Evolutionary conservation across 345 rosid species (phyloP).

Genomic region (Nephelium lappaceum): DNA sequence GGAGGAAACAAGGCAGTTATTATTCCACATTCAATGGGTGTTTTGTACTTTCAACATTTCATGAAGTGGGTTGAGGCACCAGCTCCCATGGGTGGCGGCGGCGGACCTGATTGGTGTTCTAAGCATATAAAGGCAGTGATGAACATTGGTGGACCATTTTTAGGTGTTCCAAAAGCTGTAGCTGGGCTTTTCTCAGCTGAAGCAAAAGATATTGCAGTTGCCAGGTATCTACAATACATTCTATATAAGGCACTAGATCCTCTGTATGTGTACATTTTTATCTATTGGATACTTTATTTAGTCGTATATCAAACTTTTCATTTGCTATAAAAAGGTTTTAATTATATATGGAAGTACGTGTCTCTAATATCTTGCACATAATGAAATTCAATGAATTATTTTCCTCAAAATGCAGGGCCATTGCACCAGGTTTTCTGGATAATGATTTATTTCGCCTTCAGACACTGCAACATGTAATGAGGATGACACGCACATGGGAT

Average conservation of each 20-base stretch:
- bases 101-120: slow-evolving; percentile 94
- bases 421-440: slow-evolving; percentile 85
- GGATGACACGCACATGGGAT: slow-evolving; percentile 92
- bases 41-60: slow-evolving; percentile 83
- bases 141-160: slow-evolving; percentile 93
- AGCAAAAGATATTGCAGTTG: slow-evolving; percentile 92
- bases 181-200: slow-evolving; percentile 94
- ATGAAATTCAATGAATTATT: not conserved
- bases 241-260: not conserved
- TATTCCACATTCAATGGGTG: slow-evolving; percentile 99
- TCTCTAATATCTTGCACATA: not conserved
- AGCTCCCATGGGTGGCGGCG: slow-evolving; percentile 96
- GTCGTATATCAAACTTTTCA: not conserved
- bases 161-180: slow-evolving; percentile 93
- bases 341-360: not conserved
- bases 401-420: slow-evolving; percentile 65
- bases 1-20: slow-evolving; percentile 85
- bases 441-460: slow-evolving; percentile 80
- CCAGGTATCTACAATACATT: slow-evolving; percentile 52
- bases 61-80: slow-evolving; percentile 99
- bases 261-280: not conserved
- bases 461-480: slow-evolving; percentile 81
- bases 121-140: slow-evolving; percentile 91
- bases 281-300: not conserved
- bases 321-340: not conserved